phyloP scores from a whole-genome alignment of 1,284 basidiomycete species.

The Ustilago esculenta region DNA sequence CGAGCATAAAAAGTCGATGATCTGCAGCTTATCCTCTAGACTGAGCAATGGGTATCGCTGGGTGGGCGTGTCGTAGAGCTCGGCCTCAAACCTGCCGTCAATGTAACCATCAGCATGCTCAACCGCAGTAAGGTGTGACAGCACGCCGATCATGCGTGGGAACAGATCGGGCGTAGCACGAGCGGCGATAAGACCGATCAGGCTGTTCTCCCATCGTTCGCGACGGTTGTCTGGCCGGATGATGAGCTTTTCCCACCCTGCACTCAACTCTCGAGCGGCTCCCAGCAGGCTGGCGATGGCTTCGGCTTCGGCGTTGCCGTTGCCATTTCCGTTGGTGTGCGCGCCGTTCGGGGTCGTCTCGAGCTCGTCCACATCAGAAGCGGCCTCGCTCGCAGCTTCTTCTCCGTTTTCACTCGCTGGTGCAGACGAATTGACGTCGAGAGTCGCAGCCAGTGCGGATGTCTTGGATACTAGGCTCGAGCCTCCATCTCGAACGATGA shows the following conservation, averaged over 20 bases:
- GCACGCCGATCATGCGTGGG: slow-evolving; percentile 60
- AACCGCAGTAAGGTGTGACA: slow-evolving; percentile 62
- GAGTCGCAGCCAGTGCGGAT: slow-evolving; percentile 17
- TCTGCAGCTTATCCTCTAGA: slow-evolving; percentile 81
- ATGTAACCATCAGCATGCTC: slow-evolving; percentile 55
- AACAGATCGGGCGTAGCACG: slow-evolving; percentile 54
- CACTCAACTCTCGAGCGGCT: slow-evolving; percentile 41
- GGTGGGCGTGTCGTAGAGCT: slow-evolving; percentile 55
- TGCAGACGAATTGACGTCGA: slow-evolving; percentile 15
- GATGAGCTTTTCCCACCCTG: slow-evolving; percentile 55
- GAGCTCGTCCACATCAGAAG: slow-evolving; percentile 41
- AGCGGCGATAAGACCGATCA: slow-evolving; percentile 56
- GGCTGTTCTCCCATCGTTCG: slow-evolving; percentile 56
- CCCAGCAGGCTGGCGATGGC: slow-evolving; percentile 43
- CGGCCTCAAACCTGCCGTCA: slow-evolving; percentile 46
- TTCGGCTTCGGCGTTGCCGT: slow-evolving; percentile 28
- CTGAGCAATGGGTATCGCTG: slow-evolving; percentile 78
- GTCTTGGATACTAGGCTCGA: slow-evolving; percentile 51
- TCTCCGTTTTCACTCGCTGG: slow-evolving; percentile 62
- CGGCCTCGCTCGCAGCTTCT: slow-evolving; percentile 35
- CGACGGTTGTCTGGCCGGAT: slow-evolving; percentile 56
- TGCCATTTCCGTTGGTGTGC: slow-evolving; percentile 12
- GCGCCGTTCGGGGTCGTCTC: slow-evolving; percentile 18
- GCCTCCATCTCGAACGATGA: slow-evolving; percentile 77
- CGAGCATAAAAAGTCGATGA: slow-evolving; percentile 87